Percentiles rank a stretch among this genome's conserved stretches.
Evolutionary conservation across 2,329 filamentous ascomycete species (phyloP).

Genomic region (Colletotrichum destructivum): DNA sequence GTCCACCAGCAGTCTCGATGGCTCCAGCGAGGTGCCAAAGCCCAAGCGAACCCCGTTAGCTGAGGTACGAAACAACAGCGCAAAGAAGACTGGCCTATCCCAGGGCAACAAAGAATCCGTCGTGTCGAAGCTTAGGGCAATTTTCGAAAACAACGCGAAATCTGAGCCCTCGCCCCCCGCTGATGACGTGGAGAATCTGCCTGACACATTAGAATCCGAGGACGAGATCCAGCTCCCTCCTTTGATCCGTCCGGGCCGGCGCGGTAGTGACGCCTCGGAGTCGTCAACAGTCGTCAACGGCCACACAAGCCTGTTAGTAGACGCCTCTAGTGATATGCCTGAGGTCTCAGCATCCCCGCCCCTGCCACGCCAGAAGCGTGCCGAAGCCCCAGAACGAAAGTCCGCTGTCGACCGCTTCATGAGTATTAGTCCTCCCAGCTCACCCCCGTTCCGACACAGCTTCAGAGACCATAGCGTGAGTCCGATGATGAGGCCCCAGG

Average conservation of each 20-base stretch:
- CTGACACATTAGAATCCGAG: conserved; percentile 24
- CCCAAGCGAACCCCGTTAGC: conserved; percentile 28
- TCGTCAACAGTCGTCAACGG: conserved; percentile 58
- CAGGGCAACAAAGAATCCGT: conserved; percentile 18
- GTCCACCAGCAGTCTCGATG: conserved; percentile 16
- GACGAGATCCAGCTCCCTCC: conserved; percentile 56
- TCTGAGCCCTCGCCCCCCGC: neutral
- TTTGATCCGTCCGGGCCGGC: conserved; percentile 50
- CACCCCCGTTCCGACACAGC: conserved; percentile 55
- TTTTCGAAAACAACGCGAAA: conserved; percentile 1
- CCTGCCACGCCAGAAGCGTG: conserved; percentile 50
- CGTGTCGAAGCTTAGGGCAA: conserved; percentile 16
- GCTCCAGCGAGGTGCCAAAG: conserved; percentile 19
- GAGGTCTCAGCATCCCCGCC: conserved; percentile 64
- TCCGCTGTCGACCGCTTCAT: conserved; percentile 47
- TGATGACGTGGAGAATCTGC: conserved; percentile 14
- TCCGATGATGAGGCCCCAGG: conserved; percentile 35
- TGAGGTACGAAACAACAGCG: conserved; percentile 30
- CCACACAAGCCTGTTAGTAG: conserved; percentile 55
- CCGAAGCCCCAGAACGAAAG: conserved; percentile 18
- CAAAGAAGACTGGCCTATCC: conserved; percentile 3
- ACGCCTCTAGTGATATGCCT: conserved; percentile 58
- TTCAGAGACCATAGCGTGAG: conserved; percentile 33
- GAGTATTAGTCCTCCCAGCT: conserved; percentile 64
- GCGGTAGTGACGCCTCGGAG: conserved; percentile 52